A percentile compares a stretch with the other conserved stretches of the same genome.
Conservation (phyloP, 2,329 filamentous ascomycete genomes). For the Chaetomium sp. region DNA sequence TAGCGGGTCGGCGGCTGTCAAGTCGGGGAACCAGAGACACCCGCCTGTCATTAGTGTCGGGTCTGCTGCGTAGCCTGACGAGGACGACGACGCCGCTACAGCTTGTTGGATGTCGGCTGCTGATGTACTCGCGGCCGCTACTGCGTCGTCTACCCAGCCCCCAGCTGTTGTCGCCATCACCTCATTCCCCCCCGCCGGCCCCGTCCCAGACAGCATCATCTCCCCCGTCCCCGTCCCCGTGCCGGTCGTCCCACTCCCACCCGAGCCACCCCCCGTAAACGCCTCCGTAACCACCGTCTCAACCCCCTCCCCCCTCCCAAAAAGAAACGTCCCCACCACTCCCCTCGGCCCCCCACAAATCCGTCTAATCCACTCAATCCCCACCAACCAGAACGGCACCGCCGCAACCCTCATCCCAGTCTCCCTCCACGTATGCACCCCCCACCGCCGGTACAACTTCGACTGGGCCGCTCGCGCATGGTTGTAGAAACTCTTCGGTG, state of each 20-base stretch:
- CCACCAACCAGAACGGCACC: constrained; percentile 44
- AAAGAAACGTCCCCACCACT: constrained; percentile 29
- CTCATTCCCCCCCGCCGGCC: too few species aligned
- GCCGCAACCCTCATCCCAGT: constrained; percentile 32
- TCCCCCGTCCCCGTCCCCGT: too few species aligned
- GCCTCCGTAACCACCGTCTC: neutral
- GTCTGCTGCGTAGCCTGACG: constrained; percentile 24
- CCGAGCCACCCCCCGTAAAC: too few species aligned
- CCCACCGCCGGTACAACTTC: constrained; percentile 28
- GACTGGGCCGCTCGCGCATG: neutral
- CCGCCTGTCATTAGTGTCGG: constrained; percentile 43
- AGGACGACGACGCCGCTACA: constrained; percentile 2
- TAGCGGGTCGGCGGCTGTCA: constrained; percentile 46
- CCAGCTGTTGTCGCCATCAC: too few species aligned
- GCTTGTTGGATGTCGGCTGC: neutral
- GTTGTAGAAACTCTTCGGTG: too few species aligned
- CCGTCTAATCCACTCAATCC: constrained; percentile 45
- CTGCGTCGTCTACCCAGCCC: too few species aligned
- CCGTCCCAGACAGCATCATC: too few species aligned
- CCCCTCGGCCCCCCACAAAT: constrained; percentile 37
- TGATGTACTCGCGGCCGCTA: too few species aligned
- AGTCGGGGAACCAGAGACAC: constrained; percentile 49
- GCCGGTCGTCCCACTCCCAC: too few species aligned
- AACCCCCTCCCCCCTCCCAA: constrained; percentile 10
- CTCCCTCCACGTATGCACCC: constrained; percentile 43